These are phyloP conservation scores for Citrus sinensis DNA, from an alignment of 345 rosid genomes.

Conservation along the genomic window DVS_A1.0 CM039167.1:29055501-29056000, in stretches of 20 bases:
- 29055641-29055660: constrained; percentile 62
- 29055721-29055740: constrained; percentile 51
- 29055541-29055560: constrained; percentile 58
- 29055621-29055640: constrained; percentile 50
- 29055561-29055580: constrained; percentile 70
- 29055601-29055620: constrained; percentile 80
- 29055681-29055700: constrained; percentile 61
- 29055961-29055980: constrained; percentile 66
- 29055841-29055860: constrained; percentile 36
- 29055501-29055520: constrained; percentile 62
- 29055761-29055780: constrained; percentile 58
- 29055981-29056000: constrained; percentile 58
- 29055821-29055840: constrained; percentile 22
- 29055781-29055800: constrained; percentile 36
- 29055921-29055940: constrained; percentile 58
- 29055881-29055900: constrained; percentile 61
- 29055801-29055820: no score
- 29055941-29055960: constrained; percentile 59
- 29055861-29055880: constrained; percentile 47
- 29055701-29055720: constrained; percentile 81
- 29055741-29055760: constrained; percentile 55
- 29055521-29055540: constrained; percentile 70
- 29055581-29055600: constrained; percentile 73
- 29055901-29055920: constrained; percentile 64
- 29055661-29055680: constrained; percentile 54